These are phyloP conservation scores for Phylloporus gajari DNA, from an alignment of 1,284 basidiomycete species.

Conservation along the genomic window DNA sequence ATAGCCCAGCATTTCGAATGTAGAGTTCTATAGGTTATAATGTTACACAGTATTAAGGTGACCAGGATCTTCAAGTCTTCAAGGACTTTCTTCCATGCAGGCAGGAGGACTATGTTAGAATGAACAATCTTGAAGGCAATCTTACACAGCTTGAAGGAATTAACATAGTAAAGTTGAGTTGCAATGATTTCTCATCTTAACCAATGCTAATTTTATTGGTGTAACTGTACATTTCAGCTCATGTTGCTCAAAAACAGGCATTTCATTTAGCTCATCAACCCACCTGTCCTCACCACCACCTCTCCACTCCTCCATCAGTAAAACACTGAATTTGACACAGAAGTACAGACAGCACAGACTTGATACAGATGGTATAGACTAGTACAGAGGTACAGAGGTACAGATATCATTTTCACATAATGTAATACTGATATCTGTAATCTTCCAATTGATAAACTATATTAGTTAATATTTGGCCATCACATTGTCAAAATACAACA, in stretches of 20 bases:
- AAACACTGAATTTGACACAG: too few species aligned
- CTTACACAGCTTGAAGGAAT: conserved; percentile 22
- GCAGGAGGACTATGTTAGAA: conserved; percentile 29
- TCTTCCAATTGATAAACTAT: too few species aligned
- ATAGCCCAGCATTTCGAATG: background rate
- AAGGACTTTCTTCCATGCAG: conserved; percentile 12
- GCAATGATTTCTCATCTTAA: conserved; percentile 4
- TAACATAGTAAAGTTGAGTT: background rate
- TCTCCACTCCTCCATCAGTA: background rate
- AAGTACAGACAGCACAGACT: too few species aligned
- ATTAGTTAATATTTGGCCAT: too few species aligned
- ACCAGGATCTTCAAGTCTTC: conserved; percentile 2
- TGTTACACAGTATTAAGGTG: conserved; percentile 33
- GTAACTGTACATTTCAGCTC: background rate
- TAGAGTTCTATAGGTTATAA: conserved; percentile 11
- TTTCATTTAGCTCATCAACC: conserved; percentile 8
- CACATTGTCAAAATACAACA: too few species aligned
- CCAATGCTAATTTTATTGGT: conserved; percentile 8
- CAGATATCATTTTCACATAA: too few species aligned
- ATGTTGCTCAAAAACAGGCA: background rate
- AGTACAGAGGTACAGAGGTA: too few species aligned
- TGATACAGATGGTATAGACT: too few species aligned
- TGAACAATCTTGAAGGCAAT: conserved; percentile 25
- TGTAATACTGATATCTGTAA: too few species aligned
- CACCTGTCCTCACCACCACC: conserved; percentile 3